Conservation (phyloP, 2,329 filamentous ascomycete species). For the Botrytis pseudocinerea region DNA sequence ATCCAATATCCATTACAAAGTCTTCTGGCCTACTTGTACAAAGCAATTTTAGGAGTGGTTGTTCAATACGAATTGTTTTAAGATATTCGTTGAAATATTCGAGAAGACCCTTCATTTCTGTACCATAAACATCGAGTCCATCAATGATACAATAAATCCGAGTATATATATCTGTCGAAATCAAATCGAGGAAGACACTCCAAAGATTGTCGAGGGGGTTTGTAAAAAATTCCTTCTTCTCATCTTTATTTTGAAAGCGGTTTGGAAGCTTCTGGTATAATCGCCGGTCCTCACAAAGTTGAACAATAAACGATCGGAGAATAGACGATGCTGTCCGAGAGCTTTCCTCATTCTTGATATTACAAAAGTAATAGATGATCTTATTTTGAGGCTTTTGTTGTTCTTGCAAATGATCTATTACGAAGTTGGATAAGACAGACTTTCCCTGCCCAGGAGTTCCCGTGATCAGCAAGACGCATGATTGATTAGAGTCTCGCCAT, state of each 20-base stretch:
- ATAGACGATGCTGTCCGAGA: not conserved
- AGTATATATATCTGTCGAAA: not conserved
- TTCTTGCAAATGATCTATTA: not conserved
- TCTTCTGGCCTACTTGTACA: not conserved
- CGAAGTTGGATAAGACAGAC: not conserved
- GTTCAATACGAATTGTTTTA: not conserved
- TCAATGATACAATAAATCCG: not conserved
- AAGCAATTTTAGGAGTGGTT: not conserved
- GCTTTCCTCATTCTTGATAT: not conserved
- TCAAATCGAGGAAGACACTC: not conserved
- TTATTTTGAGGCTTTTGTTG: not conserved
- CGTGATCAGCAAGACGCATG: not conserved
- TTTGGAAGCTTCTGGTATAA: not conserved
- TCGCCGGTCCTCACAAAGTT: not conserved
- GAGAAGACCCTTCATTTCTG: not conserved
- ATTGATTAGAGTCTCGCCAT: not conserved
- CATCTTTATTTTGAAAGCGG: not conserved
- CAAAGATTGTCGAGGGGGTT: not conserved
- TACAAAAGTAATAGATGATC: not conserved
- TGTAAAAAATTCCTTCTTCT: not conserved
- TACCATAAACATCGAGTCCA: not conserved
- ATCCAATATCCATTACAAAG: not conserved
- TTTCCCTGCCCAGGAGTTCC: not conserved
- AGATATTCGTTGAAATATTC: not conserved
- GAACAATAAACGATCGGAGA: not conserved